Evolutionary conservation across 257 asterid species (phyloP).

Genomic region (Solanum dulcamara): DNA sequence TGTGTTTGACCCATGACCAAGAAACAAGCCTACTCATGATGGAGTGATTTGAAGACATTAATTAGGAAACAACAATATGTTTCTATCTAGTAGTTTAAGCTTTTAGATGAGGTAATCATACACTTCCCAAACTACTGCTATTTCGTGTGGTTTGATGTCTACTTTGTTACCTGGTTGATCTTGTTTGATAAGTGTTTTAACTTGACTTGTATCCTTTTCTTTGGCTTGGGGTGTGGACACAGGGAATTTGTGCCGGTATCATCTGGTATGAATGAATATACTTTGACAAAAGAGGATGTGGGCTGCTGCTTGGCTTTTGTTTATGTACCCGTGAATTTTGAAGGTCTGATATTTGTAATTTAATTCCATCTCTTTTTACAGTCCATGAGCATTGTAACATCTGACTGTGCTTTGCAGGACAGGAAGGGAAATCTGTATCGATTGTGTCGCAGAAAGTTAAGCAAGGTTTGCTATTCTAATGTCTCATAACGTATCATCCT

Average conservation of each 20-base stretch:
- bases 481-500: neutral
- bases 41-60: neutral
- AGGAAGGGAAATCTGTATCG: constrained; percentile 78
- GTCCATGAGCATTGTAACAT: neutral
- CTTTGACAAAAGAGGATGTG: constrained; percentile 68
- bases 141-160: neutral
- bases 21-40: neutral
- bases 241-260: constrained; percentile 55
- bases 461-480: constrained; percentile 37
- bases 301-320: constrained; percentile 59
- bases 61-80: neutral
- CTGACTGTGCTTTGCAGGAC: constrained; percentile 41
- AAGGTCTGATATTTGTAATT: constrained; percentile 36
- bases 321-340: constrained; percentile 79
- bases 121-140: neutral
- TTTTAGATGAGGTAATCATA: neutral
- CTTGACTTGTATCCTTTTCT: neutral
- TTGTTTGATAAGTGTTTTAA: neutral
- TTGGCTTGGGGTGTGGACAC: constrained; percentile 1
- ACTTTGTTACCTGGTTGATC: neutral
- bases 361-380: neutral
- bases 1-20: neutral
- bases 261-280: constrained; percentile 70
- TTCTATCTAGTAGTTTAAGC: neutral
- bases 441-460: constrained; percentile 51